Percentiles rank a stretch among this genome's conserved stretches.
These are phyloP conservation scores for Breynia disticha DNA, from an alignment of 441 rosid genomes.

Conservation along the genomic window DNA sequence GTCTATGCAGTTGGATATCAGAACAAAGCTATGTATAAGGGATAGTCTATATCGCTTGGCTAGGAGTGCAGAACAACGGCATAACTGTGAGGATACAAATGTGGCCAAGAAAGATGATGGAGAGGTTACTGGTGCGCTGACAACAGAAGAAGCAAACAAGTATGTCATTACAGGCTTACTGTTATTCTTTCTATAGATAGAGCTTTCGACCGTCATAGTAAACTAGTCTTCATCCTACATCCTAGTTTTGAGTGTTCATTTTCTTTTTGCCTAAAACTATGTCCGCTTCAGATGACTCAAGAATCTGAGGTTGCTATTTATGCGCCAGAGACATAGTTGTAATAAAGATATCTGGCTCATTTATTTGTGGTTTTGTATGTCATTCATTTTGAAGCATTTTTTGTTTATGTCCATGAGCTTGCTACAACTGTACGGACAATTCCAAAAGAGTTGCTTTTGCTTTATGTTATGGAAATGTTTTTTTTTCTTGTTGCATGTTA, in stretches of 20 bases:
- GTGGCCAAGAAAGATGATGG: constrained; percentile 33
- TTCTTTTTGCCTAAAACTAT: too few species aligned
- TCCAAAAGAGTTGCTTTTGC: neutral
- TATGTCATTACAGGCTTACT: constrained; percentile 21
- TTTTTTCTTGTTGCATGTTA: neutral
- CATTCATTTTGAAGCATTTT: too few species aligned
- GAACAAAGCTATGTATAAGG: constrained; percentile 84
- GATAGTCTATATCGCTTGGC: constrained; percentile 89
- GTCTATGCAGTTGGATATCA: constrained; percentile 65
- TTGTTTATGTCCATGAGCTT: too few species aligned
- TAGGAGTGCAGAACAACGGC: constrained; percentile 80
- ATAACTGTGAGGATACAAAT: constrained; percentile 32
- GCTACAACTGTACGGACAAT: too few species aligned
- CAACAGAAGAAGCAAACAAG: constrained; percentile 51
- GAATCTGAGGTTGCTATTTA: too few species aligned
- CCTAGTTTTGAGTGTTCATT: too few species aligned
- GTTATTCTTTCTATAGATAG: neutral
- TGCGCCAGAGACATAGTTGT: too few species aligned
- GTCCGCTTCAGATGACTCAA: too few species aligned
- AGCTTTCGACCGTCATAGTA: too few species aligned
- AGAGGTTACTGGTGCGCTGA: constrained; percentile 24
- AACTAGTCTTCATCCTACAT: too few species aligned
- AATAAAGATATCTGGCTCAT: too few species aligned
- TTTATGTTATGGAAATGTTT: neutral
- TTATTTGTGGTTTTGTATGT: too few species aligned